These are phyloP conservation scores for Thymus mandschuricus DNA, from an alignment of 257 asterid genomes.

Conservation along the genomic window DNA sequence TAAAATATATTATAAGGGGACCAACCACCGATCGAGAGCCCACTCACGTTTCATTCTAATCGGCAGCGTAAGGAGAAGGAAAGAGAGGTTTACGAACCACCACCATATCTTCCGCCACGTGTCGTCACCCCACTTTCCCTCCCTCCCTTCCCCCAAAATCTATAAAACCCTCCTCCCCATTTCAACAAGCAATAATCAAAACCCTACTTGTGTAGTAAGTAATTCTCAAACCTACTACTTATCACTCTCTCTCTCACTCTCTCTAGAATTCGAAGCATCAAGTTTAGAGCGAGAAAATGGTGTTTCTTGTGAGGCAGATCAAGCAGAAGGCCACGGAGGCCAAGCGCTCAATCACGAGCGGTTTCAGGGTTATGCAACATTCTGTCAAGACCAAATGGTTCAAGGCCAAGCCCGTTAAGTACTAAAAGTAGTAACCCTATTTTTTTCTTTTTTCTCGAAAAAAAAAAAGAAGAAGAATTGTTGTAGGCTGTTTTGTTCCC, in stretches of 20 bases:
- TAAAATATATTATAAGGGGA: neutral
- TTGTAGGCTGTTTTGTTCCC: too few relatives aligned
- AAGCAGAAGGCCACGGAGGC: constrained; percentile 51
- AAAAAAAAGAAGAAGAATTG: too few relatives aligned
- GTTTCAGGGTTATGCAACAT: constrained; percentile 49
- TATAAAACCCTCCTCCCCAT: neutral
- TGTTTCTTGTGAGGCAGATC: constrained; percentile 55
- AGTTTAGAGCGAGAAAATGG: constrained; percentile 40
- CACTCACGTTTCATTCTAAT: constrained; percentile 16
- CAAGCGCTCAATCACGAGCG: constrained; percentile 47
- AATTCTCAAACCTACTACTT: too few relatives aligned
- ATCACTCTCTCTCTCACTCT: neutral
- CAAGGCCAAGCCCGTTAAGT: constrained; percentile 55
- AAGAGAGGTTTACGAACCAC: neutral
- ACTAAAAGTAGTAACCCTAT: constrained; percentile 12
- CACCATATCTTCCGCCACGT: constrained; percentile 36
- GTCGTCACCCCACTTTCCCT: neutral
- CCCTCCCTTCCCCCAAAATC: constrained; percentile 23
- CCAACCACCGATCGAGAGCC: constrained; percentile 5
- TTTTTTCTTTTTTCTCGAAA: too few relatives aligned
- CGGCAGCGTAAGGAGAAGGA: constrained; percentile 23
- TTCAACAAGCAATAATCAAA: neutral
- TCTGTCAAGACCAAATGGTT: constrained; percentile 75
- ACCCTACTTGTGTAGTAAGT: too few relatives aligned
- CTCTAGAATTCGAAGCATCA: constrained; percentile 16